A percentile compares a stretch with the other conserved stretches of the same genome.
phyloP scores from a whole-genome alignment of 805 yeast species.

The Kazachstania kunashirensis region DNA sequence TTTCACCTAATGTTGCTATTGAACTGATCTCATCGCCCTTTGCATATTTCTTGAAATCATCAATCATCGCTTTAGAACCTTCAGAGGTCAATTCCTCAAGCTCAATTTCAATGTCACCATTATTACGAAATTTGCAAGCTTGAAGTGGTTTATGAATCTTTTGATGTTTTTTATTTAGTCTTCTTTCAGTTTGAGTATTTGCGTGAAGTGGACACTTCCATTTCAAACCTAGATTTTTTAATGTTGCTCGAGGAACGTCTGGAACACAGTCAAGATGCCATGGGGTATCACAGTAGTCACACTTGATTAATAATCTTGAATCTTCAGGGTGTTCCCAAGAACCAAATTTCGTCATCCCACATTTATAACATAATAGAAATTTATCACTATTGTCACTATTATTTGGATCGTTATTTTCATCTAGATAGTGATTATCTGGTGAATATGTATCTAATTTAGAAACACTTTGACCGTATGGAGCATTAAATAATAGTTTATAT shows the following conservation, averaged over 20 bases:
- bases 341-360: conserved; percentile 59
- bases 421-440: conserved; percentile 40
- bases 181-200: conserved; percentile 19
- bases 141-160: conserved; percentile 45
- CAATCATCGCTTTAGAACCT: conserved; percentile 16
- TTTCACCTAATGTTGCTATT: conserved; percentile 18
- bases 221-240: conserved; percentile 63
- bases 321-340: conserved; percentile 32
- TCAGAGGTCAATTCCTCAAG: conserved; percentile 34
- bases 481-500: conserved; percentile 36
- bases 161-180: conserved; percentile 38
- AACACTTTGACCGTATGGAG: conserved; percentile 33
- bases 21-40: conserved; percentile 10
- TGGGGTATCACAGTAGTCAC: conserved; percentile 73
- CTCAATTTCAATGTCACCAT: conserved; percentile 51
- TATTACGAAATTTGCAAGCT: conserved; percentile 40
- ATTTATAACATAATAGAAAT: conserved; percentile 63
- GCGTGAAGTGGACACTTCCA: conserved; percentile 93
- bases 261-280: conserved; percentile 86
- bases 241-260: conserved; percentile 60
- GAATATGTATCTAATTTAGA: conserved; percentile 33
- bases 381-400: conserved; percentile 49
- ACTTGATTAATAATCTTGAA: conserved; percentile 50
- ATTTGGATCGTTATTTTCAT: conserved; percentile 1
- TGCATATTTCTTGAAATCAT: conserved; percentile 9